These are phyloP conservation scores for Thraustotheca clavata DNA, from an alignment of 352 stramenopile genomes.

Conservation along the genomic window DNA sequence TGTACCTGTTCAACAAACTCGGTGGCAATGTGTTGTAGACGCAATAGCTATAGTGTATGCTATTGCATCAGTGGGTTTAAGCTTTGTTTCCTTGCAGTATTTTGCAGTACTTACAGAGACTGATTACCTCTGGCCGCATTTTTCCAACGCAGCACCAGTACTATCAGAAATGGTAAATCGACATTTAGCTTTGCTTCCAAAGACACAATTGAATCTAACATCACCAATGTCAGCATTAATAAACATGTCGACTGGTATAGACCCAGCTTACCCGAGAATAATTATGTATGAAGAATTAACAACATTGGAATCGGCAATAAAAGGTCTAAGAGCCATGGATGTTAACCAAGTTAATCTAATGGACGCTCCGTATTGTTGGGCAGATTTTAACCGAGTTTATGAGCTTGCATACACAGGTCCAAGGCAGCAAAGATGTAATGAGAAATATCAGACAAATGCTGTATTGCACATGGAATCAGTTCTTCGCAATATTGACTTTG, in stretches of 20 bases:
- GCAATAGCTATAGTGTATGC: neutral
- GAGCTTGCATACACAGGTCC: neutral
- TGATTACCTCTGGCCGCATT: neutral
- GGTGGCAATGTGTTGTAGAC: too few species aligned
- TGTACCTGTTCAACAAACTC: too few species aligned
- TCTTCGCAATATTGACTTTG: neutral
- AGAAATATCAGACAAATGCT: neutral
- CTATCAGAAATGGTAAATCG: neutral
- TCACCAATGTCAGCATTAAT: neutral
- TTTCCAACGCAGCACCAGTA: neutral
- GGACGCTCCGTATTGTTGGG: constrained; percentile 2
- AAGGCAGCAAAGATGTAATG: neutral
- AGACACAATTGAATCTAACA: neutral
- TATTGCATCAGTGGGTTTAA: neutral
- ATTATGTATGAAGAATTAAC: neutral
- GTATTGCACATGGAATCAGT: neutral
- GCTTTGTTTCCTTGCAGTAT: neutral
- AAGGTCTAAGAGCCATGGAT: neutral
- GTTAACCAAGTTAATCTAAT: neutral
- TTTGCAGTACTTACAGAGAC: neutral
- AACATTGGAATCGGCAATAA: neutral
- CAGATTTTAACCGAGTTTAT: neutral
- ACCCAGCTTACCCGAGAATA: neutral
- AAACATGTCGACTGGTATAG: neutral
- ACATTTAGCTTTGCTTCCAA: neutral